Conservation (phyloP, 306 rosid genomes). For the Lagenaria siceraria region DNA sequence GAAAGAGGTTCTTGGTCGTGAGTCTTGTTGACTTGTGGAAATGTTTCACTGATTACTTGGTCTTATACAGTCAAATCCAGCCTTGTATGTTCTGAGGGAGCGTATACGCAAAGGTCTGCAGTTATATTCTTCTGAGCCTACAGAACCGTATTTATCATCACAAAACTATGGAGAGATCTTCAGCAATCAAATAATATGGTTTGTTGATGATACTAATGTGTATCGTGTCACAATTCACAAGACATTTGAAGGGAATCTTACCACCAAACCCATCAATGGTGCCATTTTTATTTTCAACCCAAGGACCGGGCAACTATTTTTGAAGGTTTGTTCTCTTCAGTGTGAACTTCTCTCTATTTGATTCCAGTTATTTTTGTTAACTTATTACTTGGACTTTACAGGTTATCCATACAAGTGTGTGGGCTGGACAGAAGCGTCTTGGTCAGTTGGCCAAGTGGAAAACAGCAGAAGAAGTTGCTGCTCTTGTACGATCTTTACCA, state of each 20-base stretch:
- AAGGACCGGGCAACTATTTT: slow-evolving; percentile 90
- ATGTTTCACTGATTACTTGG: slow-evolving; percentile 15
- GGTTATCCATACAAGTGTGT: slow-evolving; percentile 98
- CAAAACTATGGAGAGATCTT: slow-evolving; percentile 98
- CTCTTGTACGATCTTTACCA: slow-evolving; percentile 93
- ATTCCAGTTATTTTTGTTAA: not conserved
- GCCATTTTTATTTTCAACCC: slow-evolving; percentile 96
- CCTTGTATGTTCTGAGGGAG: slow-evolving; percentile 93
- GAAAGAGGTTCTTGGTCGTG: not conserved
- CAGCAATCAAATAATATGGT: slow-evolving; percentile 98
- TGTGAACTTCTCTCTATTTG: not conserved
- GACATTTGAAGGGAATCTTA: slow-evolving; percentile 98
- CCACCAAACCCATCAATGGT: slow-evolving; percentile 97
- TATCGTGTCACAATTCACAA: slow-evolving; percentile 96
- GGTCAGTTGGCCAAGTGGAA: slow-evolving; percentile 99
- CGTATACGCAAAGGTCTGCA: slow-evolving; percentile 97
- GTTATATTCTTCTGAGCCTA: slow-evolving; percentile 96
- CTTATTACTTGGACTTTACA: slow-evolving; percentile 20
- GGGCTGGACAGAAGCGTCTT: slow-evolving; percentile 99
- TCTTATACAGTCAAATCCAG: slow-evolving; percentile 90
- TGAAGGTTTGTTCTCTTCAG: slow-evolving; percentile 46
- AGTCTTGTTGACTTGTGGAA: not conserved
- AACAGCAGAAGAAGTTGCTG: slow-evolving; percentile 99
- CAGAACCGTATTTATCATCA: slow-evolving; percentile 94
- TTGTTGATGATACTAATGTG: slow-evolving; percentile 99